Evolutionary conservation across 805 yeast genomes (phyloP).

Genomic region (Tetrapisispora namnaoensis): DNA sequence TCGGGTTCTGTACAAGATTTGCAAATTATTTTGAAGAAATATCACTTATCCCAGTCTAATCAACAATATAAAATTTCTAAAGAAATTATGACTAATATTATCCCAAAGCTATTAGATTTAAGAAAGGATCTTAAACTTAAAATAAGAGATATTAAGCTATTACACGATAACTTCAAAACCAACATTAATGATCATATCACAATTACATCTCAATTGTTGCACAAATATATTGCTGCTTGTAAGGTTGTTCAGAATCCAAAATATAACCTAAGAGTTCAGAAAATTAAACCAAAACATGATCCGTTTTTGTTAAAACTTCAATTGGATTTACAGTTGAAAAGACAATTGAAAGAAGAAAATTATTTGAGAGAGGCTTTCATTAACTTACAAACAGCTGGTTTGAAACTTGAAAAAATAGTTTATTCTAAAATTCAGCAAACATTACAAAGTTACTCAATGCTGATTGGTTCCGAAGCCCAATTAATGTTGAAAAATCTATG

Average conservation of each 20-base stretch:
- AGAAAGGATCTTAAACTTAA: slow-evolving; percentile 63
- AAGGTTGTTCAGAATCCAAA: slow-evolving; percentile 28
- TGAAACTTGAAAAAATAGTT: slow-evolving; percentile 53
- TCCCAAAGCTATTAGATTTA: slow-evolving; percentile 50
- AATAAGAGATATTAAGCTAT: slow-evolving; percentile 69
- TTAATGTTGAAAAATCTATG: slow-evolving; percentile 45
- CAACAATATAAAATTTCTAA: slow-evolving; percentile 45
- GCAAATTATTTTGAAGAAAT: slow-evolving; percentile 56
- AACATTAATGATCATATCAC: slow-evolving; percentile 52
- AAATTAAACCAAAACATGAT: slow-evolving; percentile 37
- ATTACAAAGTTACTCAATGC: slow-evolving; percentile 40
- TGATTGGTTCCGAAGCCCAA: slow-evolving; percentile 45
- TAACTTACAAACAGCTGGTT: slow-evolving; percentile 56
- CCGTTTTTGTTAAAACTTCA: slow-evolving; percentile 55
- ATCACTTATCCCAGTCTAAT: slow-evolving; percentile 48
- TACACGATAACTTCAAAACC: slow-evolving; percentile 53
- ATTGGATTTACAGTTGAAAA: slow-evolving; percentile 55
- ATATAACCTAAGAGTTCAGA: not conserved
- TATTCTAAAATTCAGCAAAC: slow-evolving; percentile 53
- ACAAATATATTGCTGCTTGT: slow-evolving; percentile 37
- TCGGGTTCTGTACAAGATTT: slow-evolving; percentile 70
- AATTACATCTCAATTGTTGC: slow-evolving; percentile 47
- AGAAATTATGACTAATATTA: slow-evolving; percentile 43
- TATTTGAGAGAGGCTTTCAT: slow-evolving; percentile 55
- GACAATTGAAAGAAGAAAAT: slow-evolving; percentile 52